Evolutionary conservation across 805 yeast genomes (phyloP).

Genomic region (Tetrapisispora phaffii): DNA sequence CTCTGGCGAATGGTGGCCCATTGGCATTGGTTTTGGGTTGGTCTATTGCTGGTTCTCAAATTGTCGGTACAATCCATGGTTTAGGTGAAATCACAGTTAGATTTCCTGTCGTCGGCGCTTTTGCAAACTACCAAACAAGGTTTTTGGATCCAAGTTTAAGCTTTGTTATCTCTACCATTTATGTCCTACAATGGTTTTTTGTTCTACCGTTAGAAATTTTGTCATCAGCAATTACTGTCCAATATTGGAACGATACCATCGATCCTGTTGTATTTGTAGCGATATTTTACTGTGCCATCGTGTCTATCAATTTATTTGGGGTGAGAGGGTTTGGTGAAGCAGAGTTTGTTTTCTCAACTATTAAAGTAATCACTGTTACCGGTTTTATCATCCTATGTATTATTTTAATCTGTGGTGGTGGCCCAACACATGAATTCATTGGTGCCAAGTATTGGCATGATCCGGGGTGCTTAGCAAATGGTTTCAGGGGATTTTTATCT

Average conservation of each 20-base stretch:
- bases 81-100: slow-evolving; percentile 42
- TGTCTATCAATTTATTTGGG: slow-evolving; percentile 39
- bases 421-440: slow-evolving; percentile 35
- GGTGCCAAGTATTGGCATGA: slow-evolving; percentile 42
- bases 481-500: slow-evolving; percentile 55
- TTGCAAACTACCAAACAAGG: slow-evolving; percentile 37
- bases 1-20: slow-evolving; percentile 43
- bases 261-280: slow-evolving; percentile 38
- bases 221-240: slow-evolving; percentile 41
- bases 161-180: slow-evolving; percentile 49
- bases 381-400: slow-evolving; percentile 45
- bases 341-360: slow-evolving; percentile 37
- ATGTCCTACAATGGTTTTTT: slow-evolving; percentile 39
- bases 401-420: slow-evolving; percentile 37
- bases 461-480: slow-evolving; percentile 46
- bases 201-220: slow-evolving; percentile 39
- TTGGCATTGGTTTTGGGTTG: slow-evolving; percentile 42
- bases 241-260: slow-evolving; percentile 35
- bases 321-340: slow-evolving; percentile 44
- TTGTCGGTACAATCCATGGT: slow-evolving; percentile 45
- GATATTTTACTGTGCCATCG: slow-evolving; percentile 35
- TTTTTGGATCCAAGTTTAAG: slow-evolving; percentile 45
- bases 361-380: slow-evolving; percentile 38
- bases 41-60: slow-evolving; percentile 40
- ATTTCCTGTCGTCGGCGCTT: slow-evolving; percentile 43